Evolutionary conservation across 441 rosid genomes (phyloP), one percentile per base, ranked within the genome.

Genomic region (Corymbia calophylla): DNA sequence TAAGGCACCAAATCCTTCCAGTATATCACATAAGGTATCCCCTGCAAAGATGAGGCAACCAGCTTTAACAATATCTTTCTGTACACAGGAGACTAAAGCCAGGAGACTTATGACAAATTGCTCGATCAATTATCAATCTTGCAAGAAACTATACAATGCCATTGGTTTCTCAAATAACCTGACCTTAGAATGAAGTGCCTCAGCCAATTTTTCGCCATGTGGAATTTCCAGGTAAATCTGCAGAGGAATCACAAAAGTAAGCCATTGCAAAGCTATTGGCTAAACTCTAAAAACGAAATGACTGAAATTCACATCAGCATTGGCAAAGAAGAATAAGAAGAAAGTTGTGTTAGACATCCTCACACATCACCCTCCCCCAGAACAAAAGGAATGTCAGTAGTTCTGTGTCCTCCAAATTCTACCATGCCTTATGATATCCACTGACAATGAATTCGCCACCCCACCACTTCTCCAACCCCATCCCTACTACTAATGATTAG

Each of bases 1-100:
- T 51, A 88, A 9, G 98, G 94, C 90, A 95, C 90, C 58, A 92
- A 60, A 88, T 90, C 88, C 92, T 93, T 94, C 99, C 99, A 98
- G 89, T 95, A 96, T 90, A 98, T 95, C 90, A 97, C 97, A 88
- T 96, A 95, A 54, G 96, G 95, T 91, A 97, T 94, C 88, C 99
- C 99, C 99, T 98, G 96, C 91, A 89, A 77, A 77, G 84, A 77
- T 44, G 84, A 77, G 84, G 27, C n/a, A 44, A 44, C 51, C 84
- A 77, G 29, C 84, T 44, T 44, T 44, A 77, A 77, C 84, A 77
- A 77, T 23, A 44, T 77, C 84, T 77, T 23, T 77, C n/a, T 44
- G 10, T 25, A 44, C 0, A 15, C 48, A 70, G 39, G 39, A 70
- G 48, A 70, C 81, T 35, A 70, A 70, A 70, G 81, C n/a, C 84